Conservation (phyloP, 1,284 basidiomycete species). For the Tilletia caries region DNA sequence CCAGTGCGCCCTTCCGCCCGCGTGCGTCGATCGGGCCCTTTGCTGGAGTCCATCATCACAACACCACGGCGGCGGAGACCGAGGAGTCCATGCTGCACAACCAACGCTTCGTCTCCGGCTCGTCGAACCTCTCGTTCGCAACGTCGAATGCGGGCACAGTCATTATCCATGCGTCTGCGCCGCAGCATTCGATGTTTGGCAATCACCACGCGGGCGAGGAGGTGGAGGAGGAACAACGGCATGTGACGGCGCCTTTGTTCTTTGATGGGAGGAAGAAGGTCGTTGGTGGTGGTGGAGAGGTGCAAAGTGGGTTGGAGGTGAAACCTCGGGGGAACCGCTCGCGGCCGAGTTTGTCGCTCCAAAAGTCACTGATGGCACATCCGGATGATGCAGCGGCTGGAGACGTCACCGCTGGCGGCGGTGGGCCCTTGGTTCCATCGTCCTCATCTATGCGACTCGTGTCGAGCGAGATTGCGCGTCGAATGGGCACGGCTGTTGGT, state of each 20-base stretch:
- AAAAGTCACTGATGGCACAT: neutral
- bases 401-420: neutral
- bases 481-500: neutral
- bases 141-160: slow-evolving; percentile 6
- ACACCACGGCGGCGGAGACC: neutral
- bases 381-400: neutral
- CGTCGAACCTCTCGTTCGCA: neutral
- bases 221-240: neutral
- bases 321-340: neutral
- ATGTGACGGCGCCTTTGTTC: neutral
- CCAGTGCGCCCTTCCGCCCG: slow-evolving; percentile 3
- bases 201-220: neutral
- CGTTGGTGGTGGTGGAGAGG: neutral
- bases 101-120: neutral
- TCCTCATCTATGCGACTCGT: neutral
- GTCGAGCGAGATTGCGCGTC: neutral
- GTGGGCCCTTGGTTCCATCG: neutral
- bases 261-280: neutral
- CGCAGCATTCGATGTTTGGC: neutral
- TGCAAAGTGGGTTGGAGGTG: neutral
- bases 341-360: neutral
- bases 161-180: neutral
- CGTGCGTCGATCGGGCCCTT: neutral
- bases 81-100: neutral
- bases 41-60: neutral